Percentiles rank a stretch among this genome's conserved stretches.
Evolutionary conservation across 805 yeast species (phyloP).

Genomic region (Phaffomyces opuntiae): DNA sequence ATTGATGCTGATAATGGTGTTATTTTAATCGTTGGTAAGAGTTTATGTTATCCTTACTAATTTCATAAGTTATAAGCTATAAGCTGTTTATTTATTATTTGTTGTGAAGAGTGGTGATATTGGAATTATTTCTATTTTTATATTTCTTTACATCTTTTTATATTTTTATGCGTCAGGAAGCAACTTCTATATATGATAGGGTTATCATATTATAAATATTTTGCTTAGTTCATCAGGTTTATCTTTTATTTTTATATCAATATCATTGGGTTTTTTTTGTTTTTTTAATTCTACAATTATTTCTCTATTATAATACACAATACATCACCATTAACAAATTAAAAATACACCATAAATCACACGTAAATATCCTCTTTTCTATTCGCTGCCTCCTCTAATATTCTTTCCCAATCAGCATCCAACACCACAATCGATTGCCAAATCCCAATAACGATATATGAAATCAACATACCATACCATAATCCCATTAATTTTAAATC

Average conservation of each 20-base stretch:
- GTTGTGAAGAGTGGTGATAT: no score
- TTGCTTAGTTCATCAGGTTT: neutral
- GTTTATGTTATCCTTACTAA: conserved; percentile 9
- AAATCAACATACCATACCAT: conserved; percentile 72
- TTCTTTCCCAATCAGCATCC: conserved; percentile 44
- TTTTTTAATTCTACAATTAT: neutral
- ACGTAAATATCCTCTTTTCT: conserved; percentile 23
- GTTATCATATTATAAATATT: neutral
- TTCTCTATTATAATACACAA: neutral
- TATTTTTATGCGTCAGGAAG: no score
- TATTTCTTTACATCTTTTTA: neutral
- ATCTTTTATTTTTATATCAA: neutral
- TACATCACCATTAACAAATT: neutral
- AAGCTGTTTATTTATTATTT: no score
- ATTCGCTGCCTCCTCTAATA: conserved; percentile 38
- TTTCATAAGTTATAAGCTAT: no score
- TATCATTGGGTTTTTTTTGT: neutral
- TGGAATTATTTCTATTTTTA: neutral
- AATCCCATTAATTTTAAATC: conserved; percentile 52
- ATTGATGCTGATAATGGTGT: conserved; percentile 40
- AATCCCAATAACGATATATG: conserved; percentile 41
- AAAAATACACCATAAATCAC: no score
- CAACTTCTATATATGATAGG: no score
- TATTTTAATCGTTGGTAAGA: conserved; percentile 31
- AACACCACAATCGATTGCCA: conserved; percentile 43